These are phyloP conservation scores for Mycotypha africana DNA, from an alignment of 371 early-diverging fungal genomes.

Conservation along the genomic window DNA sequence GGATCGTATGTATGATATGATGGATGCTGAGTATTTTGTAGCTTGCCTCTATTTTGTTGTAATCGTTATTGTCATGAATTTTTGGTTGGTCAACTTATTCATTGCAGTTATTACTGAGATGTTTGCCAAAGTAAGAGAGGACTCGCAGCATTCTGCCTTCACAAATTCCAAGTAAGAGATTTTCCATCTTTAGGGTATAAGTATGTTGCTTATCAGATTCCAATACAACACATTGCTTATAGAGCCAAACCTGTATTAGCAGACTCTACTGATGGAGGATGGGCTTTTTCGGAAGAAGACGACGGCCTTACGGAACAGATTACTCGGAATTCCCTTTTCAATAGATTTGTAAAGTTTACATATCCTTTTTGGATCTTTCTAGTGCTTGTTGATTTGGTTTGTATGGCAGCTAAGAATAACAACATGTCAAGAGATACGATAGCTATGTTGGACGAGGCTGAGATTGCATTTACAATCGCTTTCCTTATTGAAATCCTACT, in stretches of 20 bases:
- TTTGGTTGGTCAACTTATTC: constrained; percentile 67
- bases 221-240: constrained; percentile 2
- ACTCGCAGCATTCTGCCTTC: constrained; percentile 61
- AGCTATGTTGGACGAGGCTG: constrained; percentile 29
- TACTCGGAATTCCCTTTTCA: too few relatives aligned
- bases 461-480: constrained; percentile 47
- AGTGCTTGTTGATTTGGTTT: constrained; percentile 46
- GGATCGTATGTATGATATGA: constrained; percentile 63
- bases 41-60: constrained; percentile 57
- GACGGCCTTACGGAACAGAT: constrained; percentile 1
- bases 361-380: constrained; percentile 47
- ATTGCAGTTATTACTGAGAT: constrained; percentile 68
- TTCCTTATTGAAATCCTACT: constrained; percentile 53
- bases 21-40: constrained; percentile 59
- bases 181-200: background rate
- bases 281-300: constrained; percentile 30
- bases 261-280: constrained; percentile 35
- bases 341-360: constrained; percentile 26
- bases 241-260: constrained; percentile 39
- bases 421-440: constrained; percentile 26
- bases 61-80: constrained; percentile 62
- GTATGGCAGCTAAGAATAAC: constrained; percentile 49
- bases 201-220: background rate
- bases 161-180: constrained; percentile 37
- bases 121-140: constrained; percentile 70